These are phyloP conservation scores for Raffaelea albimanens DNA, from an alignment of 2,329 filamentous ascomycete genomes.

Conservation along the genomic window DNA sequence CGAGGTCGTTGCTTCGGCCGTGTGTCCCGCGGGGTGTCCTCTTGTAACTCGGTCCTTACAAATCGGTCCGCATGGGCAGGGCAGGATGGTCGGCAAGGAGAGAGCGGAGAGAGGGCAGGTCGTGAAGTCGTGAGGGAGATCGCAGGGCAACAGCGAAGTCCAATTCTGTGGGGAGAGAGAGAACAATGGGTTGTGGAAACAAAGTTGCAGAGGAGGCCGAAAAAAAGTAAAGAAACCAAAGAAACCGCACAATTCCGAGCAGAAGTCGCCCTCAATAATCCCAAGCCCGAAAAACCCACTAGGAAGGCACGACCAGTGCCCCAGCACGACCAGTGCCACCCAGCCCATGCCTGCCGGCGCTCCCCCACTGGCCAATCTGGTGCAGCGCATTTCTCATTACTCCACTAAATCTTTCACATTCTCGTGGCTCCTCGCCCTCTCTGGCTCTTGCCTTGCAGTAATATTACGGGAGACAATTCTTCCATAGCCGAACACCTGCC, in stretches of 20 bases:
- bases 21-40: no score
- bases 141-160: no score
- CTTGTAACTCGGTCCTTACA: no score
- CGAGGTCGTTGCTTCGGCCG: no score
- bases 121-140: no score
- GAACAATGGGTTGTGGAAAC: background rate
- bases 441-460: background rate
- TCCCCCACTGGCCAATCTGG: slow-evolving; percentile 10
- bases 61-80: no score
- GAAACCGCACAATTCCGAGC: slow-evolving; percentile 15
- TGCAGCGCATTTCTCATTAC: slow-evolving; percentile 14
- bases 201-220: background rate
- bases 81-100: no score
- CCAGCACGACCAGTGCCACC: no score
- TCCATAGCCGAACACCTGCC: background rate
- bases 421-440: background rate
- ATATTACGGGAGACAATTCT: background rate
- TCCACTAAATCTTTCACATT: slow-evolving; percentile 5
- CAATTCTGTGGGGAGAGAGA: background rate
- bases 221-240: slow-evolving; percentile 3
- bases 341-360: no score
- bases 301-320: background rate
- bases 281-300: background rate
- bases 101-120: no score
- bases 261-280: background rate